Evolutionary conservation across 2,329 filamentous ascomycete species (phyloP).

Genomic region (Clarireedia hainanense): DNA sequence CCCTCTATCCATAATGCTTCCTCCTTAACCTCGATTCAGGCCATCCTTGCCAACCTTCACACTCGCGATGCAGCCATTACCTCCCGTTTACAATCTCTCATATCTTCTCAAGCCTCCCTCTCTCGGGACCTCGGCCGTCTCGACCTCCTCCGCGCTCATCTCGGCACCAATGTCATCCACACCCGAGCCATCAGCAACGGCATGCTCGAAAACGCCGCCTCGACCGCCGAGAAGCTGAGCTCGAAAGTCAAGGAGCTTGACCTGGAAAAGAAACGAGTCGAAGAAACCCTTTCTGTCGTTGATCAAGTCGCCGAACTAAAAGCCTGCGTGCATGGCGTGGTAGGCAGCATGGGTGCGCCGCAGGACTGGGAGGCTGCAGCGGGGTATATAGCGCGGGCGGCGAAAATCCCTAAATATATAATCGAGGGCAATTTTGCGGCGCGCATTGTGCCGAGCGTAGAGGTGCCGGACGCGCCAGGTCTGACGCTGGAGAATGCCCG

Average conservation of each 20-base stretch:
- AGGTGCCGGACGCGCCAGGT: slow-evolving; percentile 86
- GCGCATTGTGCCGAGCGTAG: slow-evolving; percentile 87
- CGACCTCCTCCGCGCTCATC: slow-evolving; percentile 79
- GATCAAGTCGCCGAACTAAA: slow-evolving; percentile 97
- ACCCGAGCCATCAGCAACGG: slow-evolving; percentile 78
- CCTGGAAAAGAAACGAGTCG: slow-evolving; percentile 83
- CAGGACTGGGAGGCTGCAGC: slow-evolving; percentile 99
- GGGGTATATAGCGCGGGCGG: slow-evolving; percentile 76
- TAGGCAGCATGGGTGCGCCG: slow-evolving; percentile 92
- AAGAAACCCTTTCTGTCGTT: slow-evolving; percentile 82
- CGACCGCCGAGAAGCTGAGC: slow-evolving; percentile 79
- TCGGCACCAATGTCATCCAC: slow-evolving; percentile 79
- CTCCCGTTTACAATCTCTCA: slow-evolving; percentile 63
- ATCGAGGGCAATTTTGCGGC: slow-evolving; percentile 80
- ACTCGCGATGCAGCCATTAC: slow-evolving; percentile 68
- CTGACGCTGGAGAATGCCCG: slow-evolving; percentile 80
- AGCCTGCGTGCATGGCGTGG: slow-evolving; percentile 87
- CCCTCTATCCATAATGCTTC: slow-evolving; percentile 57
- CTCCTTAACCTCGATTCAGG: slow-evolving; percentile 71
- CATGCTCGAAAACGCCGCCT: slow-evolving; percentile 81
- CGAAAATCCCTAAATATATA: slow-evolving; percentile 72
- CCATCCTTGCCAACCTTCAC: slow-evolving; percentile 67
- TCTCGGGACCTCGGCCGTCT: slow-evolving; percentile 79
- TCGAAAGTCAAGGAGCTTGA: slow-evolving; percentile 82
- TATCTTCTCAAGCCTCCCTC: slow-evolving; percentile 79